Conservation (phyloP, 129 eudicot genomes). For the carrot (Daucus carota) region DNA sequence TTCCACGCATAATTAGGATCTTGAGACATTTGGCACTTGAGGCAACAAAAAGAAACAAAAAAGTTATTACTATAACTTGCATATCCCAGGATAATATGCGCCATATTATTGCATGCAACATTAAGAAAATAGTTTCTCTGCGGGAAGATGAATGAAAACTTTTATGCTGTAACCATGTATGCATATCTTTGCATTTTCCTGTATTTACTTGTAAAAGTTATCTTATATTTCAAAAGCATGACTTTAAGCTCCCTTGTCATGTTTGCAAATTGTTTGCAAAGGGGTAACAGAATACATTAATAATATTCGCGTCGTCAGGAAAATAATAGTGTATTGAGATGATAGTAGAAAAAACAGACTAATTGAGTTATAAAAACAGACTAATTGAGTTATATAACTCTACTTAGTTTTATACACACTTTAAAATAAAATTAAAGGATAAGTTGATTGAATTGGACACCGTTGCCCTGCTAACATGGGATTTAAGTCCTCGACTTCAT, state of each 20-base stretch:
- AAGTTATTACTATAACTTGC: background rate
- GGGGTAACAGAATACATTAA: background rate
- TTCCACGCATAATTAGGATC: constrained; percentile 29
- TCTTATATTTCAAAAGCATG: background rate
- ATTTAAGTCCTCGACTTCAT: background rate
- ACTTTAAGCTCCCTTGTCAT: background rate
- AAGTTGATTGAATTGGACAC: background rate
- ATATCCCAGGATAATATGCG: background rate
- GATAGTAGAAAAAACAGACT: background rate
- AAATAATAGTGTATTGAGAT: background rate
- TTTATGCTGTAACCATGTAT: background rate
- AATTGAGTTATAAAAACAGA: background rate
- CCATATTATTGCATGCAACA: background rate
- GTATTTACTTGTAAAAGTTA: background rate
- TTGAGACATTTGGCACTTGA: constrained; percentile 31
- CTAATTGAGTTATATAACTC: background rate
- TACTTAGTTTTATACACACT: background rate
- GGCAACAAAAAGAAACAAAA: background rate
- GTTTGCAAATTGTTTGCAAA: too few species aligned
- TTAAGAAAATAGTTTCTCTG: background rate
- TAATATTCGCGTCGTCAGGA: background rate
- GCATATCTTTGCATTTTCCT: background rate
- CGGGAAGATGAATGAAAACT: background rate
- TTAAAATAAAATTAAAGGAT: background rate
- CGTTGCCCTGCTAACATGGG: background rate